These are phyloP conservation scores for Mycena leptocephala DNA, from an alignment of 768 basidiomycete species.

Conservation along the genomic window DNA sequence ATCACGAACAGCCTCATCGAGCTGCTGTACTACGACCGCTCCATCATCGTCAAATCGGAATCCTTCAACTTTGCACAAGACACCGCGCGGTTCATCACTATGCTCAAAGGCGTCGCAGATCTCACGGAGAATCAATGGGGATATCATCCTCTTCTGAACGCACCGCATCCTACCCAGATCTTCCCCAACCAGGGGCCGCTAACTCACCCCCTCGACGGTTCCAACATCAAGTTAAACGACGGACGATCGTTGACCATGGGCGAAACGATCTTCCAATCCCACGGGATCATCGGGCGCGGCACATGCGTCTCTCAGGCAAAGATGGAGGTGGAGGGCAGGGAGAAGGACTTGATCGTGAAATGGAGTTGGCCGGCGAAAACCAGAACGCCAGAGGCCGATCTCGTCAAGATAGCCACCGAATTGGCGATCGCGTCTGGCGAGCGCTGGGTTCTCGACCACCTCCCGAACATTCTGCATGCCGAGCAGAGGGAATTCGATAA, in stretches of 20 bases:
- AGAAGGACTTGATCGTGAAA: slow-evolving; percentile 10
- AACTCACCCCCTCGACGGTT: neutral
- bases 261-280: slow-evolving; percentile 8
- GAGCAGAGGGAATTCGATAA: neutral
- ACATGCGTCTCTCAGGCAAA: slow-evolving; percentile 13
- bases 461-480: too few species aligned
- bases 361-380: slow-evolving; percentile 18
- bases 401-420: neutral
- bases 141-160: neutral
- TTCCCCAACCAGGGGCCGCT: neutral
- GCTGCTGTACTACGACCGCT: slow-evolving; percentile 37
- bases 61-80: slow-evolving; percentile 26
- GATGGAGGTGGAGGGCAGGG: neutral
- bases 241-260: neutral
- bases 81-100: slow-evolving; percentile 5
- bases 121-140: slow-evolving; percentile 11
- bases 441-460: neutral
- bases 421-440: neutral
- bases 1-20: slow-evolving; percentile 36
- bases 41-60: slow-evolving; percentile 34
- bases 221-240: neutral
- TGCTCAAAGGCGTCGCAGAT: slow-evolving; percentile 22
- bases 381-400: neutral
- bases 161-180: neutral
- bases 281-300: slow-evolving; percentile 23